phyloP scores from a whole-genome alignment of 148 eudicot species.

The Salicornia ramosissima region DNA sequence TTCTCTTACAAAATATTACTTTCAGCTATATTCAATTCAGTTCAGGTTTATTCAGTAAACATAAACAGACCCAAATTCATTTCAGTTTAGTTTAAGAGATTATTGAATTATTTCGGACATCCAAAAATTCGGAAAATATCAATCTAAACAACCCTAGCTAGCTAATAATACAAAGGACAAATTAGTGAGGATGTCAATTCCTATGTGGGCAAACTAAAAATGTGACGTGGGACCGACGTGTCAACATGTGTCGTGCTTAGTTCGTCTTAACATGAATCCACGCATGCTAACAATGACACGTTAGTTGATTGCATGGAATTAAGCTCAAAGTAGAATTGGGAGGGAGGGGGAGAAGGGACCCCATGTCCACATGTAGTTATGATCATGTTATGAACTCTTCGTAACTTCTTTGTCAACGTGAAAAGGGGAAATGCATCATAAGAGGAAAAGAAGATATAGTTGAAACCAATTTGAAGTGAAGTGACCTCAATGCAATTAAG shows the following conservation, averaged over 20 bases:
- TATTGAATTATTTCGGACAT: background rate
- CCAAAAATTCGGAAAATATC: background rate
- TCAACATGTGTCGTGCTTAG: background rate
- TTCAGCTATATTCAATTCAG: no score
- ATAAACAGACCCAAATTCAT: no score
- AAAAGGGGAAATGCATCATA: background rate
- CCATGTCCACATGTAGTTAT: conserved; percentile 6
- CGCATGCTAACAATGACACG: conserved; percentile 16
- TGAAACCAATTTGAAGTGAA: background rate
- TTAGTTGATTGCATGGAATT: background rate
- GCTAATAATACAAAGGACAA: conserved; percentile 4
- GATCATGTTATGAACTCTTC: background rate
- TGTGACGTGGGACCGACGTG: conserved; percentile 7
- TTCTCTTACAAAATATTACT: no score
- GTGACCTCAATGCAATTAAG: conserved; percentile 2
- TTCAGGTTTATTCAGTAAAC: no score
- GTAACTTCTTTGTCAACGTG: background rate
- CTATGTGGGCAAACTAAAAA: conserved; percentile 6
- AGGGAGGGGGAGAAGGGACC: background rate
- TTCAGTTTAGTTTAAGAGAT: background rate
- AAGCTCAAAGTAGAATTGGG: background rate
- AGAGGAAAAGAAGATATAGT: background rate
- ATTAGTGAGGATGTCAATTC: conserved; percentile 19
- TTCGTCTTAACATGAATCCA: background rate
- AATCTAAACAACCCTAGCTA: conserved; percentile 22